phyloP scores from a whole-genome alignment of 78 protist species.

The Protostelium mycophagum region DNA sequence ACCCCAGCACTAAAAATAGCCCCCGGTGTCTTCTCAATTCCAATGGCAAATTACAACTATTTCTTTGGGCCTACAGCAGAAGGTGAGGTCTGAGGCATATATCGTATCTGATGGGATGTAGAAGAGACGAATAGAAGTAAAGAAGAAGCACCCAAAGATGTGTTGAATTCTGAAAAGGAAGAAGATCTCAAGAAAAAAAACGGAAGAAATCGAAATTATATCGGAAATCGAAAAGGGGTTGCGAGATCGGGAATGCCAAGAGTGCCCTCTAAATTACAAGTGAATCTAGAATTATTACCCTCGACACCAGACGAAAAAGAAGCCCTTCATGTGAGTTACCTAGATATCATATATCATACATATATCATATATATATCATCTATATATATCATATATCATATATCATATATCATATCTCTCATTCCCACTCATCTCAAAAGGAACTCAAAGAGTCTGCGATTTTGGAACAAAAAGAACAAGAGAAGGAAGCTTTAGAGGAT shows the following conservation, averaged over 20 bases:
- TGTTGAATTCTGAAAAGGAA: too few species aligned
- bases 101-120: not conserved
- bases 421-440: not conserved
- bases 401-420: not conserved
- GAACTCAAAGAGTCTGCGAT: not conserved
- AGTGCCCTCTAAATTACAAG: not conserved
- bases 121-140: not conserved
- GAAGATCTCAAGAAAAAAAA: not conserved
- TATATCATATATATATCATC: too few species aligned
- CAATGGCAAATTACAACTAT: not conserved
- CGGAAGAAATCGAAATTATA: not conserved
- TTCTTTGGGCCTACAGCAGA: not conserved
- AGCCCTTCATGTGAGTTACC: not conserved
- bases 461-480: not conserved
- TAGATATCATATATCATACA: too few species aligned
- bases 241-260: too few species aligned
- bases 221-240: not conserved
- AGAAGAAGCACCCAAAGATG: not conserved
- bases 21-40: not conserved
- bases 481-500: not conserved
- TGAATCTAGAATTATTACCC: not conserved
- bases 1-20: not conserved
- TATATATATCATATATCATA: too few species aligned
- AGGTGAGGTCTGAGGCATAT: not conserved
- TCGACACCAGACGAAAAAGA: not conserved